phyloP scores from a whole-genome alignment of 1,284 basidiomycete species.

The Phylloporus sp. region DNA sequence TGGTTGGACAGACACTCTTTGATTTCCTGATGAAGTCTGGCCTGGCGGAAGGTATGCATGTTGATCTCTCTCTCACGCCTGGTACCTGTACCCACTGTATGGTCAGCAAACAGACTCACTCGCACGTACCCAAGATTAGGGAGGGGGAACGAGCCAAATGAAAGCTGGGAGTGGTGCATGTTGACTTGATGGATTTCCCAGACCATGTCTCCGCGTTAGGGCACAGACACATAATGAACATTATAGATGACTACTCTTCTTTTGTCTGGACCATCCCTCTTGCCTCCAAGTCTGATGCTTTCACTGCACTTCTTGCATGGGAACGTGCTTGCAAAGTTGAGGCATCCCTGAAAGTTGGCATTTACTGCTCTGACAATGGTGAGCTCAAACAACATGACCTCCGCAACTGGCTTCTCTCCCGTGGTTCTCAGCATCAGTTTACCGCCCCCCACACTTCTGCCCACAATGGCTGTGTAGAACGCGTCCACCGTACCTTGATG shows the following conservation, averaged over 20 bases:
- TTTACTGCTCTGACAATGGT: background rate
- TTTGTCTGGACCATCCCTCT: background rate
- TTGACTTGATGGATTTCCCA: background rate
- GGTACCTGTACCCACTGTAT: background rate
- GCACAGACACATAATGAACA: background rate
- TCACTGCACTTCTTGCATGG: background rate
- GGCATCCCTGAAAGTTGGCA: background rate
- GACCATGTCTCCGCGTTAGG: background rate
- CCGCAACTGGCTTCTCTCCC: too few species aligned
- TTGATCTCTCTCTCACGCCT: background rate
- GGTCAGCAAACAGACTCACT: background rate
- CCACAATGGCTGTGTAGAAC: background rate
- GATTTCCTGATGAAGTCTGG: too few species aligned
- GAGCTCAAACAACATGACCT: background rate
- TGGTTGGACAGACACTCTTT: too few species aligned
- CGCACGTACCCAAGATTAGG: background rate
- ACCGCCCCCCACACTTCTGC: background rate
- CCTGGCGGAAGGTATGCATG: too few species aligned
- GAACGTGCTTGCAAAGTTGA: background rate
- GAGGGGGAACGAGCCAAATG: background rate
- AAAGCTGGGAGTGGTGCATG: background rate
- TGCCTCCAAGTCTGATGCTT: background rate
- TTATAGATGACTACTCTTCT: too few species aligned
- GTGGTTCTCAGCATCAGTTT: background rate
- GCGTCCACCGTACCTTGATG: background rate